These are phyloP conservation scores for Scleromitrula shiraiana DNA, from an alignment of 2,329 filamentous ascomycete genomes.

Conservation along the genomic window DNA sequence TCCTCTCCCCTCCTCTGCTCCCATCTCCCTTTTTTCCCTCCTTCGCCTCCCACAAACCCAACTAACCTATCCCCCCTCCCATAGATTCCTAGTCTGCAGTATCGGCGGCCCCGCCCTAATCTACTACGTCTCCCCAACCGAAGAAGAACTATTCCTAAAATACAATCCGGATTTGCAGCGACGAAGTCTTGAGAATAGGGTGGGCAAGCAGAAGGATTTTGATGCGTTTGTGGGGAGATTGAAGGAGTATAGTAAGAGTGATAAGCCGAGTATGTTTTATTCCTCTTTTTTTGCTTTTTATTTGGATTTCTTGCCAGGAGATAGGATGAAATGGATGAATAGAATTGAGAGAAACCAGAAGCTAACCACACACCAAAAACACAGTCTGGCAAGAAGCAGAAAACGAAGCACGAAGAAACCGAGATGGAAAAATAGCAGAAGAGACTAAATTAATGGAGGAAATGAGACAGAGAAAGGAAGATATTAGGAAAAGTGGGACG, in stretches of 20 bases:
- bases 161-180: slow-evolving; percentile 96
- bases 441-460: slow-evolving; percentile 32
- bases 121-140: slow-evolving; percentile 70
- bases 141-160: slow-evolving; percentile 84
- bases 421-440: slow-evolving; percentile 31
- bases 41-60: neutral
- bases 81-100: slow-evolving; percentile 64
- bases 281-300: neutral
- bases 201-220: slow-evolving; percentile 74
- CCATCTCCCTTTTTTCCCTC: neutral
- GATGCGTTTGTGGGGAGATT: slow-evolving; percentile 77
- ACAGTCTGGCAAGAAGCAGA: slow-evolving; percentile 40
- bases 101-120: slow-evolving; percentile 83
- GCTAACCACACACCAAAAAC: neutral
- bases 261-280: slow-evolving; percentile 70
- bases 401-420: slow-evolving; percentile 32
- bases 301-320: neutral
- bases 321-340: neutral
- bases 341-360: neutral
- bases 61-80: slow-evolving; percentile 13
- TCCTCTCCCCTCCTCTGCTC: slow-evolving; percentile 2
- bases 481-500: slow-evolving; percentile 31
- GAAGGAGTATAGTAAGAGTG: slow-evolving; percentile 83
- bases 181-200: slow-evolving; percentile 70
- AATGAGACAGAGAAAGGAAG: slow-evolving; percentile 34